Percentiles rank a stretch among this genome's conserved stretches.
Evolutionary conservation across 495 filamentous ascomycete genomes (phyloP).

Genomic region (Trichoderma orchidacearum): DNA sequence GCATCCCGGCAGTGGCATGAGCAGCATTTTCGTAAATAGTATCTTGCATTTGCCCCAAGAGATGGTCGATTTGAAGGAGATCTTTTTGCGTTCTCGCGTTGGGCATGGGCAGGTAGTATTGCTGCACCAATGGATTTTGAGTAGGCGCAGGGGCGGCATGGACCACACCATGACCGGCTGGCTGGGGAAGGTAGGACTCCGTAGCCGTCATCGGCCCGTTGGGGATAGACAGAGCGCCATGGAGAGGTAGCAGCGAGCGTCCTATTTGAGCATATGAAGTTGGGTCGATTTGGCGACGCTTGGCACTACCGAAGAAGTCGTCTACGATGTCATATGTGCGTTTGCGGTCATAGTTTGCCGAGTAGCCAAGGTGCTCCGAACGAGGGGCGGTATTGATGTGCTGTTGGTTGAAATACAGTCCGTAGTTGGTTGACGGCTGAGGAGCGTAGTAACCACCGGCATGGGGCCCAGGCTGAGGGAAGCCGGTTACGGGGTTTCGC

Average conservation of each 20-base stretch:
- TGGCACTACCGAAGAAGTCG: constrained; percentile 85
- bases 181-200: constrained; percentile 30
- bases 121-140: constrained; percentile 43
- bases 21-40: constrained; percentile 88
- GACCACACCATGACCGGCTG: neutral
- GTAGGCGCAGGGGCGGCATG: constrained; percentile 23
- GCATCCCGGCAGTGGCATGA: constrained; percentile 58
- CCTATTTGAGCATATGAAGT: constrained; percentile 71
- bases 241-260: constrained; percentile 61
- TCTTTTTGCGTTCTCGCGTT: constrained; percentile 89
- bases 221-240: constrained; percentile 51
- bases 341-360: constrained; percentile 49
- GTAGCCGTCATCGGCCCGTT: constrained; percentile 42
- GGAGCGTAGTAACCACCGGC: constrained; percentile 34
- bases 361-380: constrained; percentile 32
- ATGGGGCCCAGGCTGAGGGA: neutral
- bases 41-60: constrained; percentile 86
- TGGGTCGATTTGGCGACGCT: constrained; percentile 78
- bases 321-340: constrained; percentile 71
- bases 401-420: constrained; percentile 49
- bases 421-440: constrained; percentile 39
- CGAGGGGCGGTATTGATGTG: constrained; percentile 36
- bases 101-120: constrained; percentile 68
- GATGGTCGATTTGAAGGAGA: constrained; percentile 77
- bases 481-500: constrained; percentile 14